Conservation (phyloP, 495 filamentous ascomycete species). For the Halenospora varia region DNA sequence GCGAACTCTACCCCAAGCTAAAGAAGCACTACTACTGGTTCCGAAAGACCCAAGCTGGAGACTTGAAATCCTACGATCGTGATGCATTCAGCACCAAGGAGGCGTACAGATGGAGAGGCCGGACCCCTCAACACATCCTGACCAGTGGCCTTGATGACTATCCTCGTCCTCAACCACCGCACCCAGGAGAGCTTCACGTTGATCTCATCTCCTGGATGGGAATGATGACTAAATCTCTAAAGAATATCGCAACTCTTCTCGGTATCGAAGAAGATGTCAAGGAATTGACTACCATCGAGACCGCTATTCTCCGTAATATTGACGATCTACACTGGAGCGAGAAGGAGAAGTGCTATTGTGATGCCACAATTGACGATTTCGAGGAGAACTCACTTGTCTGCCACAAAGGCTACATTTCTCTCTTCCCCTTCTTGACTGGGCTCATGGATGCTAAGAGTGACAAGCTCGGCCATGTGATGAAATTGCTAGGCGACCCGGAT, state of each 20-base stretch:
- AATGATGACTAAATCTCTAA: conserved; percentile 79
- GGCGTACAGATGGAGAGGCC: conserved; percentile 94
- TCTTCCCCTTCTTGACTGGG: conserved; percentile 86
- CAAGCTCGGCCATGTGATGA: conserved; percentile 67
- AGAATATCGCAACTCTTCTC: conserved; percentile 69
- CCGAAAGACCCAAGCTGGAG: conserved; percentile 83
- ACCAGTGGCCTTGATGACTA: conserved; percentile 96
- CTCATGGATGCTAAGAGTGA: conserved; percentile 69
- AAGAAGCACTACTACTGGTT: conserved; percentile 93
- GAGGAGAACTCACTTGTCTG: conserved; percentile 88
- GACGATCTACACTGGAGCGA: conserved; percentile 93
- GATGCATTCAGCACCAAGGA: conserved; percentile 82
- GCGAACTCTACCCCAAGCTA: conserved; percentile 83
- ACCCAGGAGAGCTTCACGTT: conserved; percentile 94
- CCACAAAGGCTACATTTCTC: conserved; percentile 92
- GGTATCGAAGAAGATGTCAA: conserved; percentile 70
- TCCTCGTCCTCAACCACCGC: conserved; percentile 90
- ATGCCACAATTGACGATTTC: conserved; percentile 92
- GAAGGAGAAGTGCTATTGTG: conserved; percentile 77
- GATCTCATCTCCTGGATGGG: conserved; percentile 97
- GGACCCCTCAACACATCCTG: conserved; percentile 78
- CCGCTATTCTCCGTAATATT: conserved; percentile 80
- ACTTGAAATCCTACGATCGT: conserved; percentile 87
- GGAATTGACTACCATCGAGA: conserved; percentile 66
- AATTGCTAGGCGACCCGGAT: conserved; percentile 73